These are phyloP conservation scores for Candida sanyaensis DNA, from an alignment of 1,139 yeast genomes.

Conservation along the genomic window DNA sequence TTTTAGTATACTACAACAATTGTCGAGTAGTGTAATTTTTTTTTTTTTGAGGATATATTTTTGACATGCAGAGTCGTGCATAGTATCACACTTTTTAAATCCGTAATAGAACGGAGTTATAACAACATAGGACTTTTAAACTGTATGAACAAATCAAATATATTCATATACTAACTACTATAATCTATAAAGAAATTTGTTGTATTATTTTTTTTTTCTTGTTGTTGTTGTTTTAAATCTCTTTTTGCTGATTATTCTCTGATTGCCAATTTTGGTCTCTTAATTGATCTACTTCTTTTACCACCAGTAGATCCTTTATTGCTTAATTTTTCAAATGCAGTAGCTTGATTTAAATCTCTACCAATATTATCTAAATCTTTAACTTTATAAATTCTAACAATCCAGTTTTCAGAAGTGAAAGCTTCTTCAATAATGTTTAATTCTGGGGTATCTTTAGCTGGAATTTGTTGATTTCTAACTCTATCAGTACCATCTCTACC, in stretches of 20 bases:
- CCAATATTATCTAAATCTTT: slow-evolving; percentile 89
- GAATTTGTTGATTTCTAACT: slow-evolving; percentile 81
- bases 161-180: background rate
- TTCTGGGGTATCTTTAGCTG: slow-evolving; percentile 55
- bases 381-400: slow-evolving; percentile 91
- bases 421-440: slow-evolving; percentile 89
- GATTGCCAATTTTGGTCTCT: slow-evolving; percentile 56
- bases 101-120: too few relatives aligned
- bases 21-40: too few relatives aligned
- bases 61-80: too few relatives aligned
- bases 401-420: slow-evolving; percentile 94
- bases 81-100: too few relatives aligned
- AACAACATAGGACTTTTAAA: too few relatives aligned
- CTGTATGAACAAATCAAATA: background rate
- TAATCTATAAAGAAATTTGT: background rate
- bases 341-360: slow-evolving; percentile 60
- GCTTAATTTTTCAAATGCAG: slow-evolving; percentile 38
- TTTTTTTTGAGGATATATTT: too few relatives aligned
- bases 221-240: too few relatives aligned
- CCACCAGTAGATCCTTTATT: slow-evolving; percentile 1
- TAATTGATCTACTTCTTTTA: slow-evolving; percentile 44
- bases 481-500: slow-evolving; percentile 78
- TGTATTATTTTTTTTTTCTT: too few relatives aligned
- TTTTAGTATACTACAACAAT: too few relatives aligned
- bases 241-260: slow-evolving; percentile 31